Percentiles rank a stretch among this genome's conserved stretches.
Conservation (phyloP, 208 protist species). For the Leishmania turanica region DNA sequence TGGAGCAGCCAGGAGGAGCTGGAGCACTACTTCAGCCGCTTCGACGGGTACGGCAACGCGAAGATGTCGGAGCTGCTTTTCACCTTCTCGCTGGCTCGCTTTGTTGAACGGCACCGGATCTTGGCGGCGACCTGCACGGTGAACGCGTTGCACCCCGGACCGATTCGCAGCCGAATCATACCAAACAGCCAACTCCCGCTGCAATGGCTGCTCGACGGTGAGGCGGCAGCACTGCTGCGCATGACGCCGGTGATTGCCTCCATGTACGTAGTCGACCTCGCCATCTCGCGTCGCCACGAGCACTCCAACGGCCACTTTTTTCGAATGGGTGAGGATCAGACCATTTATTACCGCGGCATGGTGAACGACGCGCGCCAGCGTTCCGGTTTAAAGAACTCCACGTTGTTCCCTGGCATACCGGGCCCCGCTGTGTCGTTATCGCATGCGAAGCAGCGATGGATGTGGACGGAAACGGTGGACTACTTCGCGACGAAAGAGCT, state of each 20-base stretch:
- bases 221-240: slow-evolving; percentile 40
- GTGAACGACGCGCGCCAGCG: slow-evolving; percentile 24
- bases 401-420: slow-evolving; percentile 54
- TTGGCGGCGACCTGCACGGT: slow-evolving; percentile 52
- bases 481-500: slow-evolving; percentile 43
- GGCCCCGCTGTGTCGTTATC: slow-evolving; percentile 52
- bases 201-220: slow-evolving; percentile 41
- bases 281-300: slow-evolving; percentile 58
- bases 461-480: slow-evolving; percentile 51
- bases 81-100: slow-evolving; percentile 56
- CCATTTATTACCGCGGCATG: slow-evolving; percentile 33
- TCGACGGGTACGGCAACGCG: slow-evolving; percentile 49
- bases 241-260: slow-evolving; percentile 60
- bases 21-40: slow-evolving; percentile 32
- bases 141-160: slow-evolving; percentile 61
- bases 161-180: slow-evolving; percentile 43
- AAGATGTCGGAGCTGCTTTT: slow-evolving; percentile 79
- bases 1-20: slow-evolving; percentile 30
- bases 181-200: slow-evolving; percentile 47
- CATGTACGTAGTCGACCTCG: slow-evolving; percentile 64
- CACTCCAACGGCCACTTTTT: slow-evolving; percentile 69
- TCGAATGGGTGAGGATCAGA: slow-evolving; percentile 78
- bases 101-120: slow-evolving; percentile 38
- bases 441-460: slow-evolving; percentile 32
- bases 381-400: slow-evolving; percentile 57